Evolutionary conservation across 768 basidiomycete species (phyloP).

Genomic region (Albatrellus ellisii): DNA sequence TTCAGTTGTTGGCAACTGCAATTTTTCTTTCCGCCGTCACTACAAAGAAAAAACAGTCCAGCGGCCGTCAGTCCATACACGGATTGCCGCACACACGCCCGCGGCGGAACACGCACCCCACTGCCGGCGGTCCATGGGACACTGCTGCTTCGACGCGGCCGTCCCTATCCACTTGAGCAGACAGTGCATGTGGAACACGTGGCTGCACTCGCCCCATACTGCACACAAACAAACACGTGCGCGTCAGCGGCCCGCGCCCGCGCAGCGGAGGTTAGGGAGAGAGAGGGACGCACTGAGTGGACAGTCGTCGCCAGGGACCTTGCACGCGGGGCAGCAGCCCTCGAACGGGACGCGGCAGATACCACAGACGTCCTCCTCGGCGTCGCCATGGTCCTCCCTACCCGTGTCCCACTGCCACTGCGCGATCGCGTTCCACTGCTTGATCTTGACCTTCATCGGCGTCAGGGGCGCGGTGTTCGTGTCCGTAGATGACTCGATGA

Average conservation of each 20-base stretch:
- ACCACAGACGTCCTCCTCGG: slow-evolving; percentile 62
- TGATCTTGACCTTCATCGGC: slow-evolving; percentile 69
- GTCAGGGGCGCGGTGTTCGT: neutral
- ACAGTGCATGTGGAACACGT: slow-evolving; percentile 99
- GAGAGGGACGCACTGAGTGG: slow-evolving; percentile 58
- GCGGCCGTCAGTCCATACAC: neutral
- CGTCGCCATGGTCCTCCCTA: slow-evolving; percentile 37
- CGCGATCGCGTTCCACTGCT: slow-evolving; percentile 80
- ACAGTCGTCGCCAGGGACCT: slow-evolving; percentile 93
- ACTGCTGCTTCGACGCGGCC: slow-evolving; percentile 81
- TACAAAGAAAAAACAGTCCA: slow-evolving; percentile 15
- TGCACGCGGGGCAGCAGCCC: slow-evolving; percentile 91
- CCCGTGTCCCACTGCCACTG: slow-evolving; percentile 77
- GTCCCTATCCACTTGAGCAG: slow-evolving; percentile 93
- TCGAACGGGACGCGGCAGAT: slow-evolving; percentile 90
- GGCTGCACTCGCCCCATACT: slow-evolving; percentile 98
- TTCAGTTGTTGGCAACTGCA: slow-evolving; percentile 12
- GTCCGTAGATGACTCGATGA: neutral
- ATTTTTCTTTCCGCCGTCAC: slow-evolving; percentile 45
- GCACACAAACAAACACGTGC: neutral
- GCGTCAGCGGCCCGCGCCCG: too few relatives aligned
- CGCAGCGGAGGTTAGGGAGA: neutral
- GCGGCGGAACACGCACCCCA: slow-evolving; percentile 71
- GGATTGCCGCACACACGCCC: neutral
- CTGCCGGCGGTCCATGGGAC: slow-evolving; percentile 92